Percentiles rank a stretch among this genome's conserved stretches.
phyloP scores from a whole-genome alignment of 1,284 basidiomycete genomes.

The Caloboletus inedulis region DNA sequence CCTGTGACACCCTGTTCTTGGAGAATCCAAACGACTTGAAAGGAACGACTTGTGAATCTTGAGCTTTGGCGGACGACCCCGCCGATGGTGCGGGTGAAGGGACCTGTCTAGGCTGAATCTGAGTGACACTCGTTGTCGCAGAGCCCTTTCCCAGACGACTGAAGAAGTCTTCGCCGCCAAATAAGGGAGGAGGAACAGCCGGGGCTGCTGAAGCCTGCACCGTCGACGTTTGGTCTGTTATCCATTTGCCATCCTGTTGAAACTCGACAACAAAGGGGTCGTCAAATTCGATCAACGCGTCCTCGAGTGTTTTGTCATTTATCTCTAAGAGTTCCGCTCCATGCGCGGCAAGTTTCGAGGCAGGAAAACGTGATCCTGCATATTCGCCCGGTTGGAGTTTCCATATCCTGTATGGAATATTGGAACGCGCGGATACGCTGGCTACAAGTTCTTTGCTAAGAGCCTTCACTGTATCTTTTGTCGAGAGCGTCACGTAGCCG shows the following conservation, averaged over 20 bases:
- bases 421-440: slow-evolving; percentile 31
- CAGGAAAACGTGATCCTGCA: slow-evolving; percentile 38
- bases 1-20: slow-evolving; percentile 38
- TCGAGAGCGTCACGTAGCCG: slow-evolving; percentile 46
- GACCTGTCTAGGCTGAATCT: slow-evolving; percentile 28
- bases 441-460: slow-evolving; percentile 42
- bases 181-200: slow-evolving; percentile 46
- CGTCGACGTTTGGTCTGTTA: slow-evolving; percentile 33
- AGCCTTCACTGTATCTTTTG: slow-evolving; percentile 44
- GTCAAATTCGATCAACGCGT: slow-evolving; percentile 53
- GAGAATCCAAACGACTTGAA: slow-evolving; percentile 30
- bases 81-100: slow-evolving; percentile 25
- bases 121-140: slow-evolving; percentile 25
- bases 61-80: slow-evolving; percentile 25
- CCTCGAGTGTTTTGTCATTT: slow-evolving; percentile 49
- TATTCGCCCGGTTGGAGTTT: slow-evolving; percentile 44
- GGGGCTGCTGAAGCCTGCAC: slow-evolving; percentile 10
- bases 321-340: slow-evolving; percentile 39
- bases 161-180: slow-evolving; percentile 61
- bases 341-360: slow-evolving; percentile 38
- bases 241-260: slow-evolving; percentile 51
- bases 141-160: slow-evolving; percentile 38
- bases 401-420: slow-evolving; percentile 58
- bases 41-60: slow-evolving; percentile 26
- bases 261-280: slow-evolving; percentile 70